These are phyloP conservation scores for Helianthus tuberosus DNA, from an alignment of 129 eudicot genomes.

Conservation along the genomic window DNA sequence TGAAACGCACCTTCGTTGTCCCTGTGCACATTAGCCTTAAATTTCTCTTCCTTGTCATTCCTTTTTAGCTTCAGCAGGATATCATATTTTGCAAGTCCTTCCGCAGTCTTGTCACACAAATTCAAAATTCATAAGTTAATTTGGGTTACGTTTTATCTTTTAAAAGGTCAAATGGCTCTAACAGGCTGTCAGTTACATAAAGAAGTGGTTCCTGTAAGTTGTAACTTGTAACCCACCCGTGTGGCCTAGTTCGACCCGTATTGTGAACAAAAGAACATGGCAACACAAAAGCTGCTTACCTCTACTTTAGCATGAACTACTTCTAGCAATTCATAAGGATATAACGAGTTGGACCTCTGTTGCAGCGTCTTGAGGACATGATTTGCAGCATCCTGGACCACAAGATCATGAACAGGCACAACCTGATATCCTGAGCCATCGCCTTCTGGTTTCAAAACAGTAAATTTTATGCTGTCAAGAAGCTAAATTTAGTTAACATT, in stretches of 20 bases:
- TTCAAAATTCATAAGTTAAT: not conserved
- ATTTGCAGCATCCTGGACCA: constrained; percentile 83
- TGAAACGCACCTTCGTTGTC: constrained; percentile 63
- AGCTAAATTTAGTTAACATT: not conserved
- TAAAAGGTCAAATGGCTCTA: not conserved
- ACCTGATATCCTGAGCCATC: constrained; percentile 60
- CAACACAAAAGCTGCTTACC: constrained; percentile 37
- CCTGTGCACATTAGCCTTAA: constrained; percentile 87
- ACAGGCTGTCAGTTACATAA: not conserved
- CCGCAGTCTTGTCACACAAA: constrained; percentile 47
- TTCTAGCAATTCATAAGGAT: constrained; percentile 76
- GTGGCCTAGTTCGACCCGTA: not conserved
- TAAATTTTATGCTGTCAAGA: constrained; percentile 3
- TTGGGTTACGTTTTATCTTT: not conserved
- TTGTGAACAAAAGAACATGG: not conserved
- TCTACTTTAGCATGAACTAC: constrained; percentile 76
- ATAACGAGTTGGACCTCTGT: constrained; percentile 79
- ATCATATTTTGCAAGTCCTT: constrained; percentile 67
- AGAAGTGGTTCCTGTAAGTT: not conserved
- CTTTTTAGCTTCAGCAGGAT: constrained; percentile 71
- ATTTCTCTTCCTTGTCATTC: constrained; percentile 74
- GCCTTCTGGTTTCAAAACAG: constrained; percentile 34
- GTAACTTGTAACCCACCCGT: not conserved
- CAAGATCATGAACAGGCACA: constrained; percentile 81
- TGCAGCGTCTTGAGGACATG: constrained; percentile 77